These are phyloP conservation scores for Calonectria fujianensis DNA, from an alignment of 2,329 filamentous ascomycete genomes.

Conservation along the genomic window DNA sequence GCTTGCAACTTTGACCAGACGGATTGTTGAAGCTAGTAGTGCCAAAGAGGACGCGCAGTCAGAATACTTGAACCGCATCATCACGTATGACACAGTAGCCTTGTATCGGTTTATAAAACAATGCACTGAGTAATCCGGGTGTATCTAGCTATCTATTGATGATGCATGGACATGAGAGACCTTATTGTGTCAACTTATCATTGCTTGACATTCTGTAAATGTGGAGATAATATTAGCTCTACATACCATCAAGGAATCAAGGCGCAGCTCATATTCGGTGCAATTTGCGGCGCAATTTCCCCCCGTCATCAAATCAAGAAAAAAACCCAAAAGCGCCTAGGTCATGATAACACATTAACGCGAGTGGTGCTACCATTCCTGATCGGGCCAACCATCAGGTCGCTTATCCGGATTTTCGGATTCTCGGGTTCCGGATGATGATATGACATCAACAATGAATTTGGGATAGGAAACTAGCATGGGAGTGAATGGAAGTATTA, in stretches of 20 bases:
- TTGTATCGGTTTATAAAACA: not conserved
- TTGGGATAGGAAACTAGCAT: not conserved
- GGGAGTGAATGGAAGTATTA: not conserved
- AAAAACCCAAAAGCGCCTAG: not conserved
- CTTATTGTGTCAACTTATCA: too few species aligned
- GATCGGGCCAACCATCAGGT: not conserved
- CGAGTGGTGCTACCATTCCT: not conserved
- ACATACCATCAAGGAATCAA: too few species aligned
- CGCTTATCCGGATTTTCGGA: not conserved
- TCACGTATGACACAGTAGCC: not conserved
- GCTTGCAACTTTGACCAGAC: slow-evolving; percentile 26
- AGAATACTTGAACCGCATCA: not conserved
- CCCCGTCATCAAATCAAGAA: not conserved
- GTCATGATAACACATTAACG: not conserved
- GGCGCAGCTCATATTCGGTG: not conserved
- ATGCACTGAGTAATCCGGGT: not conserved
- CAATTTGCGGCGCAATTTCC: not conserved
- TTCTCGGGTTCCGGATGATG: not conserved
- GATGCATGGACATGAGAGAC: not conserved
- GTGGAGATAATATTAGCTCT: too few species aligned
- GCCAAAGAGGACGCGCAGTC: not conserved
- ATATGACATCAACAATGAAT: not conserved
- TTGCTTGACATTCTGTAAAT: too few species aligned
- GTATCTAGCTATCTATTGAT: not conserved
- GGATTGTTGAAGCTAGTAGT: slow-evolving; percentile 24